phyloP scores from a whole-genome alignment of 139 green algal species.

The Coelastrella sp. region DNA sequence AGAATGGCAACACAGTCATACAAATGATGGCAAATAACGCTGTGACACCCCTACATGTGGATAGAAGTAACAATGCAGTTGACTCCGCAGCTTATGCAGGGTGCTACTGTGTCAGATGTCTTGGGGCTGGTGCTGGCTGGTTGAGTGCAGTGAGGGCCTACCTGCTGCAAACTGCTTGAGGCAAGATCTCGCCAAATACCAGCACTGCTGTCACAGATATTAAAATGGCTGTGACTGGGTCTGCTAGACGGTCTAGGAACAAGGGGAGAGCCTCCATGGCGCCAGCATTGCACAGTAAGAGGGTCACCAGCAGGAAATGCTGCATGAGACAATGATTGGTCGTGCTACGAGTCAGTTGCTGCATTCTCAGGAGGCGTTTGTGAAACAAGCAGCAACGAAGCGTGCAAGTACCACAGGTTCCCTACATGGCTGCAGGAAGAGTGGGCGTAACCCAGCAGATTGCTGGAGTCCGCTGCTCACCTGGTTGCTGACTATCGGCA shows the following conservation, averaged over 20 bases:
- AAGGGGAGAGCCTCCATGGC: slow-evolving; percentile 80
- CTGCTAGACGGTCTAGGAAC: slow-evolving; percentile 79
- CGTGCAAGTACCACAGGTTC: too few species aligned
- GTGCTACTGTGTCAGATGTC: background rate
- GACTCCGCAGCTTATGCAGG: background rate
- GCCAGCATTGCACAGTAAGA: slow-evolving; percentile 79
- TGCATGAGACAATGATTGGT: too few species aligned
- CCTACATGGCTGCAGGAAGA: too few species aligned
- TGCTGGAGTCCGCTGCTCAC: background rate
- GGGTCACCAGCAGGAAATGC: slow-evolving; percentile 74
- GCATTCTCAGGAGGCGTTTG: too few species aligned
- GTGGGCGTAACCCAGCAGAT: background rate
- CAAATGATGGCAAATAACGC: too few species aligned
- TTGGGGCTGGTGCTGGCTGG: slow-evolving; percentile 78
- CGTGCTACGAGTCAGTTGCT: too few species aligned
- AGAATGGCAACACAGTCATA: too few species aligned
- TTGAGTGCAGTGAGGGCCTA: slow-evolving; percentile 63
- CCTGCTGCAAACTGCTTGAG: slow-evolving; percentile 87
- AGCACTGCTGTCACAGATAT: slow-evolving; percentile 85
- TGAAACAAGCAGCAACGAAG: too few species aligned
- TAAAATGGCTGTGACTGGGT: slow-evolving; percentile 76
- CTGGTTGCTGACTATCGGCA: slow-evolving; percentile 38
- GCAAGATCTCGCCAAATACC: slow-evolving; percentile 90
- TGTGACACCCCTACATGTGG: too few species aligned
- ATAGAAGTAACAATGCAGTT: too few species aligned